phyloP scores from a whole-genome alignment of 2,329 filamentous ascomycete species.

The Penicillium vulpinum region DNA sequence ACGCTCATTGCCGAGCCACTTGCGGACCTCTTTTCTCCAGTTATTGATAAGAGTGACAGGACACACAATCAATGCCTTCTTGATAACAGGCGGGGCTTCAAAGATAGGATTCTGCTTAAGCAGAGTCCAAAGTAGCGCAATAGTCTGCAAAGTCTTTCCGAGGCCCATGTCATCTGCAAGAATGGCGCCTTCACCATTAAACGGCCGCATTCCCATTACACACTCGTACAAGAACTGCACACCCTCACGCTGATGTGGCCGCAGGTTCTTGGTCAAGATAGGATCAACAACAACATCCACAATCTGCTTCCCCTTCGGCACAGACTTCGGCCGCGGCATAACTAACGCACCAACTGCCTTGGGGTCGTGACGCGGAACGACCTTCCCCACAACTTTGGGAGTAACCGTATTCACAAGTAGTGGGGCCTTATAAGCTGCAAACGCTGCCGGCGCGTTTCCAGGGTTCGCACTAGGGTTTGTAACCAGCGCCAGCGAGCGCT shows the following conservation, averaged over 20 bases:
- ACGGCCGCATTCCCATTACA: slow-evolving; percentile 69
- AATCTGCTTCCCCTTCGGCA: slow-evolving; percentile 62
- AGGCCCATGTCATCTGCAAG: slow-evolving; percentile 75
- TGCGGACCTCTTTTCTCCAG: slow-evolving; percentile 71
- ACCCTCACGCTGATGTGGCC: slow-evolving; percentile 68
- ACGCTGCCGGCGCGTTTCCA: slow-evolving; percentile 45
- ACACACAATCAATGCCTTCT: slow-evolving; percentile 71
- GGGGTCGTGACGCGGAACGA: slow-evolving; percentile 66
- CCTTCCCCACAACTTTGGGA: slow-evolving; percentile 46
- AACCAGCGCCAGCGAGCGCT: slow-evolving; percentile 14
- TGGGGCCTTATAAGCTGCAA: slow-evolving; percentile 62
- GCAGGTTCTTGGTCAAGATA: slow-evolving; percentile 60
- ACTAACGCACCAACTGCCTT: slow-evolving; percentile 60
- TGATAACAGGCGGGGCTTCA: slow-evolving; percentile 60
- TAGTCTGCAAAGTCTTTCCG: slow-evolving; percentile 72
- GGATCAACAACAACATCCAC: slow-evolving; percentile 75
- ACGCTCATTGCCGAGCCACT: slow-evolving; percentile 71
- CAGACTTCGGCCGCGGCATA: slow-evolving; percentile 62
- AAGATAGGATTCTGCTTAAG: slow-evolving; percentile 70
- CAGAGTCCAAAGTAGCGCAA: slow-evolving; percentile 69
- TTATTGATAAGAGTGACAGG: slow-evolving; percentile 72
- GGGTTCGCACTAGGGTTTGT: slow-evolving; percentile 43
- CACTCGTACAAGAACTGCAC: slow-evolving; percentile 73
- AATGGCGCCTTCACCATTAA: slow-evolving; percentile 67
- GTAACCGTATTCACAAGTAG: slow-evolving; percentile 55